Evolutionary conservation across 164 flowering plant genomes (phyloP), one percentile per base, ranked within the genome.

Genomic region (Umbellularia californica): DNA sequence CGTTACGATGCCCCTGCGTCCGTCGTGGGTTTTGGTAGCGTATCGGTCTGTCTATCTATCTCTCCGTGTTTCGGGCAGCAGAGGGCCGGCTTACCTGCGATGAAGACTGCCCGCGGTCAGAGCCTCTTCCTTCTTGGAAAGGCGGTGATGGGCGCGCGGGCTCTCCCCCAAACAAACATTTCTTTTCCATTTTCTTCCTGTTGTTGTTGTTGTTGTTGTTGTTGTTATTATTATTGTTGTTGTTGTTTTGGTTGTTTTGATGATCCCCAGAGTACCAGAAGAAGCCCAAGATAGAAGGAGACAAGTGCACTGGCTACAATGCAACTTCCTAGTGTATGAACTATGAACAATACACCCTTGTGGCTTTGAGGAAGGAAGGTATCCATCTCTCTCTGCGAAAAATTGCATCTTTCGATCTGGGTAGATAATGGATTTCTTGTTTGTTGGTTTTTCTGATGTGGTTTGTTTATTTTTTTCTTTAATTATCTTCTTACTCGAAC

Each of bases 81-180:
- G 58, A 69, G 72, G 5, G 65, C 50, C 22, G 74, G 65, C 65
- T 35, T 58, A 50, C 47, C 76, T 66, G 76, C 76, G 62, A 66
- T 74, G 76, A 74, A 13, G 76, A 74, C 76, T 74, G 76, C 76
- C 70, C 70, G 76, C 76, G 70, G 70, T 50, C 76, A 50, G 62
- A 74, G 70, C 64, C 70, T 70, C 50, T 51, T 66, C 62, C 23
- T 24, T 22, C 3, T 62, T 25, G 47, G 27, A 67, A 47, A 47
- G 62, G 76, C 70, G 51, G 60, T 66, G 76, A 47, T 50, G 75
- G 19, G 2, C 35, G n/a, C 58, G 58, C 71, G 58, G 71, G 58
- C 71, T 69, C 60, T 15, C 15, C 60, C 60, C 60, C 60, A 55
- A 55, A 55, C 2, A 1, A 15, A 55, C n/a, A 13, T 1, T 1